Evolutionary conservation across 139 green algal genomes (phyloP), one percentile per base, ranked within the genome.

Genomic region (Zygnema cylindricum): DNA sequence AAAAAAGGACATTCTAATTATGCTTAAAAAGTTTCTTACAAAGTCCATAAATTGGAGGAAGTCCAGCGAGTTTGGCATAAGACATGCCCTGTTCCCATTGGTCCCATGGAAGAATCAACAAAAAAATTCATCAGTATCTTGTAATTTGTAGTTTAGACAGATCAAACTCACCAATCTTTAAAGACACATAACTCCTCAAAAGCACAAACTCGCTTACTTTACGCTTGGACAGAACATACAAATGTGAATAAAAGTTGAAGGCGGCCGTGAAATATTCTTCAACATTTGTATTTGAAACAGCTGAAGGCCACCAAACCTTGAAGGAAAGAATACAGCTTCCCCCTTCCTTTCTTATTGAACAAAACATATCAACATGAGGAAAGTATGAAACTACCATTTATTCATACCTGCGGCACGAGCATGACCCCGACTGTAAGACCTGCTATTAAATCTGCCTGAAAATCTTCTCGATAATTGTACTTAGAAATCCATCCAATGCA

Each of bases 21-120:
- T n/a, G n/a, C n/a, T 84, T n/a, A n/a, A n/a, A n/a, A n/a, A n/a
- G n/a, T n/a, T n/a, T n/a, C 79, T 35, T 86, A 86, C 98, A 98
- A 42, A 98, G 94, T 32, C 96, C 96, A 81, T 95, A 98, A 32
- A 95, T 94, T 0, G 85, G 23, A 0, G 78, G 91, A 2, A 93
- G 36, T 33, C 41, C 63, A 11, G 90, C 90, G 16, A 93, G 43
- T 0, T 42, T 71, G 2, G 90, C 90, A n/a, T 93, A 93, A 3
- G 90, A 79, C 79, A 93, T 91, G 23, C 40, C 39, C 79, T 86
- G 79, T 40, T 69, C 21, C 21, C 73, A 21, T 81, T 21, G 16
- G 73, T 21, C 35, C 30, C 21, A 73, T 30, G 30, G 30, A 73
- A 73, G 30, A 30, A 73, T n/a, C 30, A 30, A 36, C 57, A 73